Evolutionary conservation across 2,329 filamentous ascomycete species (phyloP), one percentile per base, ranked within the genome.

Genomic region (Pseudogymnoascus sp.): DNA sequence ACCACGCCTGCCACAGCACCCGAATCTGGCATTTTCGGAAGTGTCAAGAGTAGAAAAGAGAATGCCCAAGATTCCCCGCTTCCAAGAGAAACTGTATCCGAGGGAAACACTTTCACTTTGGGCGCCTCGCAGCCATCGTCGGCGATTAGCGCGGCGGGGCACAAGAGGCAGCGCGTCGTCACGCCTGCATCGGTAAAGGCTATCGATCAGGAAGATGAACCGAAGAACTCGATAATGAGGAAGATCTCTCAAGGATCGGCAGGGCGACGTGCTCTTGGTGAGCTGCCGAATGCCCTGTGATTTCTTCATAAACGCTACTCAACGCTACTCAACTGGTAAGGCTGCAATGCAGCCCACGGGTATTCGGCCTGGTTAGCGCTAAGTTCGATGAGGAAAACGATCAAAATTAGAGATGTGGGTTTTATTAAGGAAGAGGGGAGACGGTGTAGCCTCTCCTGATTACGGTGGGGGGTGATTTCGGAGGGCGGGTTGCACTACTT

Each of bases 161-260:
- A 66, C 18, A 84, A 83, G 68, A 77, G 82, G 36, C 71, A 73
- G 63, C 76, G 80, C 11, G 75, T 77, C 61, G 79, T 80, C 60
- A 81, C 80, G 0, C 78, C 80, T 6, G 75, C 74, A 2, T 78
- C 80, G 37, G 69, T 73, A n/a, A 79, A 77, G 66, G 77, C 70
- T 7, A 77, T 80, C 14, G 80, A 81, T 40, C 77, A 79, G 18
- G 79, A 82, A 60, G 77, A 81, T 45, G 78, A 81, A 65, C 75
- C 77, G 36, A 74, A 74, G 60, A 67, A 60, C 21, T 71, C 70
- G 51, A 57, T 57, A 57, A 57, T 57, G 51, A 57, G 51, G 29
- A 57, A 57, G 29, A 57, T 57, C 51, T 57, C 51, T 4, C 51
- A 57, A 31, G 51, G 51, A 57, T 34, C 51, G 51, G 51, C 51